A percentile compares a stretch with the other conserved stretches of the same genome.
These are phyloP conservation scores for Epichloe hybrida DNA, from an alignment of 2,329 filamentous ascomycete species.

Conservation along the genomic window DNA sequence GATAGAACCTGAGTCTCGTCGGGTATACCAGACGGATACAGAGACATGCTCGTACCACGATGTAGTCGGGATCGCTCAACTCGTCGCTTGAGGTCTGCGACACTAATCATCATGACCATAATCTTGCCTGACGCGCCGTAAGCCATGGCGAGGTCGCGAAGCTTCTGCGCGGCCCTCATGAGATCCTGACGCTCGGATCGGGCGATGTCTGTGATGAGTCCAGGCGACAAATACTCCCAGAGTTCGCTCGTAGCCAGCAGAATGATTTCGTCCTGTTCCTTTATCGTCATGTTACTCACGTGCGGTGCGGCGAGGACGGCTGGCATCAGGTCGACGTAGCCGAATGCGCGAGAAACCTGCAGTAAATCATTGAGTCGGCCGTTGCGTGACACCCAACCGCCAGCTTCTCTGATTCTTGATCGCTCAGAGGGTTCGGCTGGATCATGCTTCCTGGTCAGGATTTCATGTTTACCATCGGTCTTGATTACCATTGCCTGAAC, in stretches of 20 bases:
- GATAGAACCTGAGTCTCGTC: conserved; percentile 55
- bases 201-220: conserved; percentile 83
- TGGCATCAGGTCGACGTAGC: conserved; percentile 85
- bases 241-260: conserved; percentile 82
- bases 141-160: conserved; percentile 87
- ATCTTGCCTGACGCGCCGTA: conserved; percentile 91
- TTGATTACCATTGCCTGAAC: conserved; percentile 92
- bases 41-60: conserved; percentile 71
- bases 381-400: conserved; percentile 89
- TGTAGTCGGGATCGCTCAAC: conserved; percentile 58
- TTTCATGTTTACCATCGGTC: conserved; percentile 68
- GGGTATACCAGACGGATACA: conserved; percentile 62
- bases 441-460: conserved; percentile 84
- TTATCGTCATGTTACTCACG: conserved; percentile 63
- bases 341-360: conserved; percentile 87
- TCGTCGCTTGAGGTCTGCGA: conserved; percentile 78
- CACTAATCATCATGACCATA: conserved; percentile 97
- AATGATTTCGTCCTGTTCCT: conserved; percentile 86
- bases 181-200: conserved; percentile 75
- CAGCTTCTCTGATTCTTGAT: conserved; percentile 81
- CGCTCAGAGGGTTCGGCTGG: conserved; percentile 76
- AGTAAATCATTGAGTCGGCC: conserved; percentile 86
- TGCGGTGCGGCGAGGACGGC: conserved; percentile 85
- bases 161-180: conserved; percentile 89
- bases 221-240: conserved; percentile 87